phyloP scores from a whole-genome alignment of 768 basidiomycete genomes.

The Candolleomyces efflorescens region DNA sequence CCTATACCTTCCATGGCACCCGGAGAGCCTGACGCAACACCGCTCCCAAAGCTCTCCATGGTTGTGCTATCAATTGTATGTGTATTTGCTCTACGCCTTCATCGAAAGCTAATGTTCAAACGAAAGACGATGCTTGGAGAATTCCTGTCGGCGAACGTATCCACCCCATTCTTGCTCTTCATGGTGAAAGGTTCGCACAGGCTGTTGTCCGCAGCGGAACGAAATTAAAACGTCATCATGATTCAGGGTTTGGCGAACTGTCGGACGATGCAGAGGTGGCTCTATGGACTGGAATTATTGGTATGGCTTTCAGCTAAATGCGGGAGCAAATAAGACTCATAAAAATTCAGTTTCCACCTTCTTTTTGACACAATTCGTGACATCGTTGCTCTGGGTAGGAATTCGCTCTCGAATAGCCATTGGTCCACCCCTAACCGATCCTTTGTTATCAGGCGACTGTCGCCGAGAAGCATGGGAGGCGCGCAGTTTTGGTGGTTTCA shows the following conservation, averaged over 20 bases:
- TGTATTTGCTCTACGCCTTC: conserved; percentile 8
- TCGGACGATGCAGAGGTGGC: conserved; percentile 82
- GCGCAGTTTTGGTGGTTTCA: conserved; percentile 80
- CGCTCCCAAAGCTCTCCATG: conserved; percentile 84
- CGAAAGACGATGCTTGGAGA: conserved; percentile 88
- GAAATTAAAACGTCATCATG: conserved; percentile 4
- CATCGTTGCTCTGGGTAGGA: conserved; percentile 85
- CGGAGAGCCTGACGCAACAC: conserved; percentile 69
- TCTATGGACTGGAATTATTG: conserved; percentile 84
- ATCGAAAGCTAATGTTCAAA: conserved; percentile 5
- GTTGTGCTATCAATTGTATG: conserved; percentile 84
- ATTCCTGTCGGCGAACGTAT: conserved; percentile 90
- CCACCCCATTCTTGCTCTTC: conserved; percentile 87
- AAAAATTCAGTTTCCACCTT: conserved; percentile 62
- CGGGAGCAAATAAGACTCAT: conserved; percentile 8
- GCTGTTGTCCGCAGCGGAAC: background rate
- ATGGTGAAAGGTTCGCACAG: conserved; percentile 77
- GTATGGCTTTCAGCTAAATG: conserved; percentile 28
- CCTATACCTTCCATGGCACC: conserved; percentile 71
- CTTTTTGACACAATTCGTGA: conserved; percentile 95
- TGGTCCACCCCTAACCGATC: conserved; percentile 9
- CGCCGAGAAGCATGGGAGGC: conserved; percentile 85
- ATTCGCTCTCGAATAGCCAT: conserved; percentile 7
- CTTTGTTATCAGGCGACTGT: conserved; percentile 65
- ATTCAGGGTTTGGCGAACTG: conserved; percentile 63